A percentile compares a stretch with the other conserved stretches of the same genome.
These are phyloP conservation scores for Pichia insulana DNA, from an alignment of 805 yeast genomes.

Conservation along the genomic window DNA sequence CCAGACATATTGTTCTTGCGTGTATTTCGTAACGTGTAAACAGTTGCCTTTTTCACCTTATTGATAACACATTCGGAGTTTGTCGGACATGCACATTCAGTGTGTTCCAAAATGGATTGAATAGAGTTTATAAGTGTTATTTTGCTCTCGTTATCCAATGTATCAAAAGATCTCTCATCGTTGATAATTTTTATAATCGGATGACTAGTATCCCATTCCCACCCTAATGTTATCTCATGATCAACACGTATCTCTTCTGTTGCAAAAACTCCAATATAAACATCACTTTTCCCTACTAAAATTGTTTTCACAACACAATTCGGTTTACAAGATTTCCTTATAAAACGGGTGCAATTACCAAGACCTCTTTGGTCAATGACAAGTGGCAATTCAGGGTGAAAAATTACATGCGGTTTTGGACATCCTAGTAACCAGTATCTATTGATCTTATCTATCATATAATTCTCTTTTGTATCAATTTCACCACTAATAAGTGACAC, in stretches of 20 bases:
- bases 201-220: slow-evolving; percentile 85
- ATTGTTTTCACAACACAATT: slow-evolving; percentile 58
- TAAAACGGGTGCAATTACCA: slow-evolving; percentile 69
- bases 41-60: slow-evolving; percentile 54
- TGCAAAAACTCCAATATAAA: slow-evolving; percentile 51
- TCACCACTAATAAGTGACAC: slow-evolving; percentile 67
- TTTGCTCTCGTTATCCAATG: slow-evolving; percentile 43
- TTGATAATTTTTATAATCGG: slow-evolving; percentile 53
- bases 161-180: slow-evolving; percentile 42
- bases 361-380: slow-evolving; percentile 70
- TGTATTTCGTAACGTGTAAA: slow-evolving; percentile 50
- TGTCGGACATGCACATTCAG: slow-evolving; percentile 48
- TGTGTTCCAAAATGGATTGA: slow-evolving; percentile 51
- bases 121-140: slow-evolving; percentile 50
- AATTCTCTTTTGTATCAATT: slow-evolving; percentile 54
- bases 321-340: slow-evolving; percentile 69
- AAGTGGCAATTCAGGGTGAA: slow-evolving; percentile 52
- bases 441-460: slow-evolving; percentile 56
- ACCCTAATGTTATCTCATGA: slow-evolving; percentile 67
- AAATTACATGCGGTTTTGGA: slow-evolving; percentile 49
- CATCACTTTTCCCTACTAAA: slow-evolving; percentile 28
- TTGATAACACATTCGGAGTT: slow-evolving; percentile 47
- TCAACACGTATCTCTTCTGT: slow-evolving; percentile 47
- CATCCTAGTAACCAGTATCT: slow-evolving; percentile 73
- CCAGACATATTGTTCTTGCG: slow-evolving; percentile 35